These are phyloP conservation scores for Kluyveromyces siamensis DNA, from an alignment of 805 yeast species.

Conservation along the genomic window DNA sequence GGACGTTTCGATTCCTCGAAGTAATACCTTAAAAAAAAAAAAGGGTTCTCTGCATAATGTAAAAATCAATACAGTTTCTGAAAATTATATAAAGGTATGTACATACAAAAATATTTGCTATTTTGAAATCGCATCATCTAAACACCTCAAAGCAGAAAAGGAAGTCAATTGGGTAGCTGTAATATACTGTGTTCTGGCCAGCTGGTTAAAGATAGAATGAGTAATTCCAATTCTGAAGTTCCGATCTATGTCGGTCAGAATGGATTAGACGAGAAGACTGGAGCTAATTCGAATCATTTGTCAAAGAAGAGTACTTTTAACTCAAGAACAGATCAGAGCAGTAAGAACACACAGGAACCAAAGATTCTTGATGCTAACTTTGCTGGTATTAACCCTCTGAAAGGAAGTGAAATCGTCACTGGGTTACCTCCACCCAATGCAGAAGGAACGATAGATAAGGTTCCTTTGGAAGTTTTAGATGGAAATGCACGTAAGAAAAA, in stretches of 20 bases:
- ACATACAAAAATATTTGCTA: no score
- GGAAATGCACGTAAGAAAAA: slow-evolving; percentile 14
- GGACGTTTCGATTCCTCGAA: no score
- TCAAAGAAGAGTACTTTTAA: slow-evolving; percentile 2
- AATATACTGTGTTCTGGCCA: not conserved
- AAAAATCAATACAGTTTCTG: no score
- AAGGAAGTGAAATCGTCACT: not conserved
- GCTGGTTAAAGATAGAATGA: not conserved
- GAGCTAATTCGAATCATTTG: not conserved
- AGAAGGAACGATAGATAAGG: slow-evolving; percentile 21
- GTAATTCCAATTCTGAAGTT: not conserved
- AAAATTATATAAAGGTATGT: no score
- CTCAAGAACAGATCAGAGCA: not conserved
- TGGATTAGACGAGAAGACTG: not conserved
- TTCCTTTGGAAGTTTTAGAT: slow-evolving; percentile 23
- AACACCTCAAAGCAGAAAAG: no score
- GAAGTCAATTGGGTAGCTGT: not conserved
- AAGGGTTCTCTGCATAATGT: no score
- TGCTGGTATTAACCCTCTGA: slow-evolving; percentile 7
- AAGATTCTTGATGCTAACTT: slow-evolving; percentile 16
- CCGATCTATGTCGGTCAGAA: not conserved
- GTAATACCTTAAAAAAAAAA: no score
- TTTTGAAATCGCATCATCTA: no score
- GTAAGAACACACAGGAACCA: not conserved
- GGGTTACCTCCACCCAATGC: slow-evolving; percentile 19